Conservation (phyloP, 73 alveolate genomes). For the Paramecium caudatum region DNA sequence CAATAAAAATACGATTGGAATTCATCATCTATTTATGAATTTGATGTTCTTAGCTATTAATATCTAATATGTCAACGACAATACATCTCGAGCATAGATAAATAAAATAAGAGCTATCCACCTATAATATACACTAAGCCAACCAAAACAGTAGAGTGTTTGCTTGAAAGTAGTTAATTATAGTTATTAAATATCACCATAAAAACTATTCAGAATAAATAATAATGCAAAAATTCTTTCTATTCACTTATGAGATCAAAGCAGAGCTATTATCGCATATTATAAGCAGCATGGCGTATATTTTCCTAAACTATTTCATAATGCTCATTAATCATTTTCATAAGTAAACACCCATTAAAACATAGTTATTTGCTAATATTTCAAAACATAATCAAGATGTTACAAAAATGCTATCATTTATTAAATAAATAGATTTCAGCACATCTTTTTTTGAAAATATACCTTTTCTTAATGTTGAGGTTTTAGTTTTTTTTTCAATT, state of each 20-base stretch:
- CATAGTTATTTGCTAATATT: neutral
- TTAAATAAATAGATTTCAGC: neutral
- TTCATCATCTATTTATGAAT: neutral
- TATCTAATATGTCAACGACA: conserved; percentile 27
- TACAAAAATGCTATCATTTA: neutral
- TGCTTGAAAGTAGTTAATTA: neutral
- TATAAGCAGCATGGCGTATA: neutral
- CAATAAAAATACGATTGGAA: neutral
- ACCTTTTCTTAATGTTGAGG: neutral
- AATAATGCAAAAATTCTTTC: no score
- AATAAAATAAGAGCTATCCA: conserved; percentile 14
- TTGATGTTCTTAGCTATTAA: neutral
- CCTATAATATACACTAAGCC: conserved; percentile 17
- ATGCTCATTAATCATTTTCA: neutral
- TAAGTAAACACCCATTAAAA: neutral
- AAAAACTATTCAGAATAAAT: no score
- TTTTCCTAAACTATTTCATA: neutral
- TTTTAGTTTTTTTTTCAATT: neutral
- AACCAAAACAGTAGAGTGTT: neutral
- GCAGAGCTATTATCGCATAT: neutral
- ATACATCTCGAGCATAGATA: neutral
- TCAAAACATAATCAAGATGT: neutral
- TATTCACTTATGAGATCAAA: conserved; percentile 1
- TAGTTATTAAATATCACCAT: no score
- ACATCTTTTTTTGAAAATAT: neutral